Conservation (phyloP, 2,329 filamentous ascomycete genomes). For the Penicillium sp. region DNA sequence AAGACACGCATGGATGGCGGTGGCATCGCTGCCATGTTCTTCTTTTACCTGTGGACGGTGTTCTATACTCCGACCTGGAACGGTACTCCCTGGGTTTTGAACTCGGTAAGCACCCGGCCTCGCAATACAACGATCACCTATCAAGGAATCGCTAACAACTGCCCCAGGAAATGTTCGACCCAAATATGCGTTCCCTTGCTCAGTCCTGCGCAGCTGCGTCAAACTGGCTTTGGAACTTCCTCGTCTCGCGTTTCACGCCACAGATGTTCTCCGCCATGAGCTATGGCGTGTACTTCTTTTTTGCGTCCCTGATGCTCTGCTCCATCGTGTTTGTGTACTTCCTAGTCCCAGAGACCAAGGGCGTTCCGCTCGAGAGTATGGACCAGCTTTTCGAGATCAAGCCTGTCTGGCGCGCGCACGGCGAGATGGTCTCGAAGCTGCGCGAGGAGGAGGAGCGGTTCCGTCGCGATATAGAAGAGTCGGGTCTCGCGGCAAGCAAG, state of each 20-base stretch:
- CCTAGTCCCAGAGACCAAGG: constrained; percentile 65
- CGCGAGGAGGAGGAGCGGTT: constrained; percentile 38
- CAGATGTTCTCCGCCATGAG: constrained; percentile 45
- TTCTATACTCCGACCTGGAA: constrained; percentile 74
- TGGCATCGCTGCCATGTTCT: constrained; percentile 52
- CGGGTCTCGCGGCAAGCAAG: constrained; percentile 17
- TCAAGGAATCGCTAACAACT: not conserved
- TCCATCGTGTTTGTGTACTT: constrained; percentile 61
- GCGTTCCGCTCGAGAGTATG: constrained; percentile 63
- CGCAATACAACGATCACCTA: no score
- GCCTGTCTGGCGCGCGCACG: constrained; percentile 39
- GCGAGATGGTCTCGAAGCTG: constrained; percentile 30
- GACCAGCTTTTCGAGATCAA: constrained; percentile 57
- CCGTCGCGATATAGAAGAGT: constrained; percentile 25
- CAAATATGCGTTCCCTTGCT: constrained; percentile 65
- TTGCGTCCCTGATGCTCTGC: constrained; percentile 60
- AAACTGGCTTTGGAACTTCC: constrained; percentile 42
- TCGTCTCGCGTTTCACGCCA: constrained; percentile 40
- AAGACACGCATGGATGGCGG: constrained; percentile 28
- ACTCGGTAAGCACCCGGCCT: constrained; percentile 54
- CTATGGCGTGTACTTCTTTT: constrained; percentile 69
- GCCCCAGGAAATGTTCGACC: constrained; percentile 65
- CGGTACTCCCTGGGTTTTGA: constrained; percentile 73
- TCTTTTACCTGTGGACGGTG: constrained; percentile 73
- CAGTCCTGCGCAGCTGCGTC: constrained; percentile 61